Conservation (phyloP, 352 stramenopile species). For the Phytophthora sp. region DNA sequence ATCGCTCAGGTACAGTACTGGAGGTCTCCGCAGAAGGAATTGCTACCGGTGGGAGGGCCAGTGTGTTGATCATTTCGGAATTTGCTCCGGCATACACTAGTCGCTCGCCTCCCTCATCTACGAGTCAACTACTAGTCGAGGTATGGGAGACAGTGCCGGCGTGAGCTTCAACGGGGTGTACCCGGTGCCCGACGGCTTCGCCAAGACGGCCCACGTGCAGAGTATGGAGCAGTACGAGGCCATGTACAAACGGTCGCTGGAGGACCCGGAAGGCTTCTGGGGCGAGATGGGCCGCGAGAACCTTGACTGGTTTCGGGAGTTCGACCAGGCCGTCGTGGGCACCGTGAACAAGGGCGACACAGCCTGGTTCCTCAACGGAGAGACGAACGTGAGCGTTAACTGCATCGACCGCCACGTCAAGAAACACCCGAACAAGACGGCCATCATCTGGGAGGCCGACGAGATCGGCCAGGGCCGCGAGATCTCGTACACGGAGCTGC, state of each 20-base stretch:
- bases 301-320: conserved; percentile 94
- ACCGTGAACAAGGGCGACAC: conserved; percentile 91
- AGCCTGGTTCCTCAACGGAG: conserved; percentile 93
- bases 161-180: conserved; percentile 39
- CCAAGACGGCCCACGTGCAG: conserved; percentile 68
- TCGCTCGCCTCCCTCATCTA: no score
- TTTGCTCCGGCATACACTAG: conserved; percentile 16
- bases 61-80: conserved; percentile 18
- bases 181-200: conserved; percentile 40
- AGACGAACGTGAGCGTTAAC: conserved; percentile 95
- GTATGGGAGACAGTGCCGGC: conserved; percentile 39
- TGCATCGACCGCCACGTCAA: conserved; percentile 95
- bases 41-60: no score
- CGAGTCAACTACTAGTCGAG: no score
- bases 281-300: conserved; percentile 81
- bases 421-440: conserved; percentile 78
- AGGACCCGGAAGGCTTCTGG: conserved; percentile 93
- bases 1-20: background rate
- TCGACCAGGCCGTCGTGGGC: conserved; percentile 85
- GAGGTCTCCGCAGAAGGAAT: background rate
- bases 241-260: conserved; percentile 87
- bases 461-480: conserved; percentile 87
- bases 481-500: conserved; percentile 50
- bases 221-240: conserved; percentile 78
- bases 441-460: conserved; percentile 97